A percentile compares a stretch with the other conserved stretches of the same genome.
Conservation (phyloP, 768 basidiomycete genomes). For the Inosperma sp. region DNA sequence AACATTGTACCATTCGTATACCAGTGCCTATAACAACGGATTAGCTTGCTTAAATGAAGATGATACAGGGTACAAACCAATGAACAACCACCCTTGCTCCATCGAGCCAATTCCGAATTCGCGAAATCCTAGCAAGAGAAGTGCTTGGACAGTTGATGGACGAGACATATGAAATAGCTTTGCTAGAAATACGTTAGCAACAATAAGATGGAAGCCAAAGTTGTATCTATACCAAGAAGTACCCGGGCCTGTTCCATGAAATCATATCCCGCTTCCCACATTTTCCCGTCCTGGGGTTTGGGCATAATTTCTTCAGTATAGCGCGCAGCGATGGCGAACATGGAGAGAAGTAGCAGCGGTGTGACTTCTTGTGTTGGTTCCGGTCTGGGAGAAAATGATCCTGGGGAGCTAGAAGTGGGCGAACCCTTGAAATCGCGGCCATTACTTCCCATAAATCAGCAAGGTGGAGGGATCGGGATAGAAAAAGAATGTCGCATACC, state of each 20-base stretch:
- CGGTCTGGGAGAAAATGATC: slow-evolving; percentile 37
- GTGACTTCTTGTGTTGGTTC: slow-evolving; percentile 62
- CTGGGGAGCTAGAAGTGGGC: slow-evolving; percentile 24
- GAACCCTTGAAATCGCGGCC: slow-evolving; percentile 25
- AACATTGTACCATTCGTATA: slow-evolving; percentile 27
- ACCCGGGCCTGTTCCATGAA: slow-evolving; percentile 59
- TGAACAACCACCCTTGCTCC: slow-evolving; percentile 84
- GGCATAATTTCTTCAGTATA: slow-evolving; percentile 53
- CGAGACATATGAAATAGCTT: slow-evolving; percentile 63
- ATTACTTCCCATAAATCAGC: slow-evolving; percentile 14
- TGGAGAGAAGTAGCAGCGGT: slow-evolving; percentile 67
- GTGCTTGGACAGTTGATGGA: slow-evolving; percentile 73
- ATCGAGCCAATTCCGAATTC: slow-evolving; percentile 82
- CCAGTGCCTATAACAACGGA: slow-evolving; percentile 22
- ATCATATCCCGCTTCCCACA: slow-evolving; percentile 66
- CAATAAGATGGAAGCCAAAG: slow-evolving; percentile 9
- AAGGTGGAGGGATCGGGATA: background rate
- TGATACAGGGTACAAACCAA: slow-evolving; percentile 39
- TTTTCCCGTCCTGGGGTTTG: slow-evolving; percentile 44
- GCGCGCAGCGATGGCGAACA: slow-evolving; percentile 78
- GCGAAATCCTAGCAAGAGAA: slow-evolving; percentile 74
- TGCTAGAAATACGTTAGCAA: slow-evolving; percentile 32
- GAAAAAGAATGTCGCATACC: too few relatives aligned
- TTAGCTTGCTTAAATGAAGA: slow-evolving; percentile 7
- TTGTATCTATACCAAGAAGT: slow-evolving; percentile 50